phyloP scores from a whole-genome alignment of 768 basidiomycete genomes.

The Cystobasidium onofrii region DNA sequence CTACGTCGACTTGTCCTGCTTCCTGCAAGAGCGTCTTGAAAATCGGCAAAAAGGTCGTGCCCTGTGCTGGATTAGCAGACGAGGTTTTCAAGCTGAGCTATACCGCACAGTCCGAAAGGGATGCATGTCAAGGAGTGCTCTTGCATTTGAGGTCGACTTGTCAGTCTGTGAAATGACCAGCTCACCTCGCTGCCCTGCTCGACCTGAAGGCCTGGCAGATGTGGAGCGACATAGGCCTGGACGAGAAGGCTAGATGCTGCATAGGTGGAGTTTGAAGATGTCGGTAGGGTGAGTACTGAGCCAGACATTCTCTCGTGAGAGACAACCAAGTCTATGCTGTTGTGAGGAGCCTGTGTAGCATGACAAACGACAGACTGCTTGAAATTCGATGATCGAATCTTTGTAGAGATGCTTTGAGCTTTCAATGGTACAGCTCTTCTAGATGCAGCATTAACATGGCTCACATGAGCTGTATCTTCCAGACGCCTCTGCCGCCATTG shows the following conservation, averaged over 20 bases:
- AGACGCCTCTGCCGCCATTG: too few species aligned
- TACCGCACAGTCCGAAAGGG: background rate
- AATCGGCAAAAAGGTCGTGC: constrained; percentile 11
- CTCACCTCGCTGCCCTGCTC: background rate
- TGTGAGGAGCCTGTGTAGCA: background rate
- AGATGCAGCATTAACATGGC: too few species aligned
- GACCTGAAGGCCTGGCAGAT: constrained; percentile 3
- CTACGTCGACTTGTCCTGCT: constrained; percentile 37
- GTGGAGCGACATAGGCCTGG: constrained; percentile 8
- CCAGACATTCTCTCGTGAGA: background rate
- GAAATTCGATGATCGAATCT: too few species aligned
- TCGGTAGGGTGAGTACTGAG: background rate
- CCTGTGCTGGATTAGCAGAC: constrained; percentile 27
- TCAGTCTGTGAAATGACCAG: background rate
- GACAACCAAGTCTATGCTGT: background rate
- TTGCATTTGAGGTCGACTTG: background rate
- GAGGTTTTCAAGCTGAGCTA: constrained; percentile 34
- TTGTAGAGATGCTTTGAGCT: too few species aligned
- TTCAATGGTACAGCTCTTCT: too few species aligned
- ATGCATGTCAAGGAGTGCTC: background rate
- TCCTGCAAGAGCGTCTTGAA: constrained; percentile 34
- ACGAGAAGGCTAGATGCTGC: constrained; percentile 15
- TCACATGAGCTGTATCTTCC: too few species aligned
- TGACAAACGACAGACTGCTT: too few species aligned
- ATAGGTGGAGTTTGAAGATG: background rate